Evolutionary conservation across 352 stramenopile genomes (phyloP).

Genomic region (Vaucheria bursata): DNA sequence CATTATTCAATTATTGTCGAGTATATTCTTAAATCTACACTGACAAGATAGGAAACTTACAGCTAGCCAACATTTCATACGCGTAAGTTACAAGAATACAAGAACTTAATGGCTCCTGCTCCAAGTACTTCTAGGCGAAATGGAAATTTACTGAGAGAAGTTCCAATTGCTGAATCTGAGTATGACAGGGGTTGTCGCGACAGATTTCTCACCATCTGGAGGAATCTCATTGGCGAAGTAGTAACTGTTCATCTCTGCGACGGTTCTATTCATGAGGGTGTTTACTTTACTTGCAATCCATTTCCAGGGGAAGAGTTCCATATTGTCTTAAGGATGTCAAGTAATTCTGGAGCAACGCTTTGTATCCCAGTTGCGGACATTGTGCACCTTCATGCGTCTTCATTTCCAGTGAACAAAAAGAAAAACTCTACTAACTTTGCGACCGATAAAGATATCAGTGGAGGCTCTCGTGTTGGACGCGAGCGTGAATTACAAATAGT

Average conservation of each 20-base stretch:
- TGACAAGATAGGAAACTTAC: too few species aligned
- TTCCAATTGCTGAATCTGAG: too few species aligned
- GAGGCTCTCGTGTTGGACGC: background rate
- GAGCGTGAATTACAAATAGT: background rate
- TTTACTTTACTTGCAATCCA: constrained; percentile 18
- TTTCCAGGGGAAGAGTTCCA: constrained; percentile 1
- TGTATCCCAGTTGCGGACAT: background rate
- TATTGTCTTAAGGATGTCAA: background rate
- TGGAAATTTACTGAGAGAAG: too few species aligned
- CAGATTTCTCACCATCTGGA: constrained; percentile 16
- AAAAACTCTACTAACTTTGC: background rate
- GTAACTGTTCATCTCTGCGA: constrained; percentile 8
- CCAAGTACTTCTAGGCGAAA: too few species aligned
- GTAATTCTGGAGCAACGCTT: background rate
- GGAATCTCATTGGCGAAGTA: constrained; percentile 22
- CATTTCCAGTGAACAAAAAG: background rate
- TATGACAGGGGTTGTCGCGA: constrained; percentile 18
- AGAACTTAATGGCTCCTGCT: too few species aligned
- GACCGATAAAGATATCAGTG: background rate
- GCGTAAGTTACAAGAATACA: too few species aligned
- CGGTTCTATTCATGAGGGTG: constrained; percentile 17
- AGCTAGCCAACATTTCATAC: too few species aligned
- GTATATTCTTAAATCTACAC: too few species aligned
- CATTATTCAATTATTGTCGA: too few species aligned
- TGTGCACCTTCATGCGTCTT: constrained; percentile 3